phyloP scores from a whole-genome alignment of 768 basidiomycete species.

The Phylloporus sp. region DNA sequence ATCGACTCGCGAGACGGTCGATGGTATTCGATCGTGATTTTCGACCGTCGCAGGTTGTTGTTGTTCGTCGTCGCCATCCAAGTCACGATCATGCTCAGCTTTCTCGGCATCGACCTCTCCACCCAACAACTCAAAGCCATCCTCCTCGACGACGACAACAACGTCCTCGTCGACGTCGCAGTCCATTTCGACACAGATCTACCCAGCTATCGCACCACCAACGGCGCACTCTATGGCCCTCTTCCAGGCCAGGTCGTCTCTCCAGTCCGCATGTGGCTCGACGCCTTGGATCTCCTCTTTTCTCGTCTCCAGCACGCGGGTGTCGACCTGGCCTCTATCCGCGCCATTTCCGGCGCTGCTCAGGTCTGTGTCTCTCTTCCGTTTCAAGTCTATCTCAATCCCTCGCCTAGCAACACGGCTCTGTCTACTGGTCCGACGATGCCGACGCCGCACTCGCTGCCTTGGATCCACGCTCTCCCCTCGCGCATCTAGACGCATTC shows the following conservation, averaged over 20 bases:
- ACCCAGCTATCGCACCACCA: neutral
- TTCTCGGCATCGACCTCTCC: slow-evolving; percentile 6
- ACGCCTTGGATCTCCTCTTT: slow-evolving; percentile 3
- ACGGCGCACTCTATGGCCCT: neutral
- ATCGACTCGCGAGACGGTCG: slow-evolving; percentile 70
- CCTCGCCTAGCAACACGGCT: slow-evolving; percentile 4
- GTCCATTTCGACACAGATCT: slow-evolving; percentile 6
- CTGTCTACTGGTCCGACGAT: slow-evolving; percentile 2
- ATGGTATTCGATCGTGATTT: slow-evolving; percentile 72
- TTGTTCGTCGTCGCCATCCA: slow-evolving; percentile 36
- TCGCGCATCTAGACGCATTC: neutral
- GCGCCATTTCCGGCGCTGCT: neutral
- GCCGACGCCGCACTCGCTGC: neutral
- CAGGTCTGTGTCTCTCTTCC: slow-evolving; percentile 1
- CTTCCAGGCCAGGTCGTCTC: neutral
- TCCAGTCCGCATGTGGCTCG: slow-evolving; percentile 10
- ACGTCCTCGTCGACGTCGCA: neutral
- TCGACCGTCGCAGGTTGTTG: slow-evolving; percentile 34
- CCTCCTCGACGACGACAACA: neutral
- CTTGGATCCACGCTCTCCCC: neutral
- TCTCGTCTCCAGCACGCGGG: neutral
- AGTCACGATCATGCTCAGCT: neutral
- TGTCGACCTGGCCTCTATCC: neutral
- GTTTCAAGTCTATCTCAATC: neutral
- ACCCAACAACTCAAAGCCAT: slow-evolving; percentile 4